phyloP scores from a whole-genome alignment of 768 basidiomycete species.

The Phylloporus arenicola region DNA sequence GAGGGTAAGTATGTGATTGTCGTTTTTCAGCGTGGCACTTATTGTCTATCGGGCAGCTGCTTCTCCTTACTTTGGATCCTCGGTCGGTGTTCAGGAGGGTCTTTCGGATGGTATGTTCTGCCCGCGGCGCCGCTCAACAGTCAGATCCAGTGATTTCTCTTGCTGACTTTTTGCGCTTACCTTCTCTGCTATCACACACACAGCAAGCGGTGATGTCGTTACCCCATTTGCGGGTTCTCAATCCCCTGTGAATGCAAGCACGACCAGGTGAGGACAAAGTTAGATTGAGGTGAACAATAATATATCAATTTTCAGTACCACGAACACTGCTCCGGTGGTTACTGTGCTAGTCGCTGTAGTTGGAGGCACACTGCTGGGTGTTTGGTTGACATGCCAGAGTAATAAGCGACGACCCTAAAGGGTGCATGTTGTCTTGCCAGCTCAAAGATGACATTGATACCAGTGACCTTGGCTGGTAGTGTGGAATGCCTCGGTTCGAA shows the following conservation, averaged over 20 bases:
- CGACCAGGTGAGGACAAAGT: conserved; percentile 12
- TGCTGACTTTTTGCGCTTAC: neutral
- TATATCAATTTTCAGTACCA: conserved; percentile 5
- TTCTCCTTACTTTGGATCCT: conserved; percentile 13
- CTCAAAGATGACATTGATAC: neutral
- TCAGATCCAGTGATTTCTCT: neutral
- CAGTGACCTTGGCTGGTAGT: neutral
- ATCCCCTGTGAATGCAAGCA: conserved; percentile 40
- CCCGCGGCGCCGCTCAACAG: neutral
- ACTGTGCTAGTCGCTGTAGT: conserved; percentile 26
- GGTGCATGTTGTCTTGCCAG: neutral
- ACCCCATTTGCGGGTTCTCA: conserved; percentile 51
- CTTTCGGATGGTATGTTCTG: conserved; percentile 11
- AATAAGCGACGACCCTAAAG: neutral
- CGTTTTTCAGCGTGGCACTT: neutral
- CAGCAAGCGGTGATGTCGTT: conserved; percentile 35
- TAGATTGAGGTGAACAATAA: neutral
- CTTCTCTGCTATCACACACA: conserved; percentile 48
- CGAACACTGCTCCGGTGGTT: conserved; percentile 23
- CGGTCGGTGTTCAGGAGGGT: conserved; percentile 7
- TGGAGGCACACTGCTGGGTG: conserved; percentile 34
- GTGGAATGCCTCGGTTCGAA: too few relatives aligned
- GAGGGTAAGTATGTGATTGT: neutral
- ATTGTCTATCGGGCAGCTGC: conserved; percentile 3
- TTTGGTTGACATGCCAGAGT: conserved; percentile 32